Conservation (phyloP, 2,329 filamentous ascomycete genomes). For the Ilyonectria robusta region DNA sequence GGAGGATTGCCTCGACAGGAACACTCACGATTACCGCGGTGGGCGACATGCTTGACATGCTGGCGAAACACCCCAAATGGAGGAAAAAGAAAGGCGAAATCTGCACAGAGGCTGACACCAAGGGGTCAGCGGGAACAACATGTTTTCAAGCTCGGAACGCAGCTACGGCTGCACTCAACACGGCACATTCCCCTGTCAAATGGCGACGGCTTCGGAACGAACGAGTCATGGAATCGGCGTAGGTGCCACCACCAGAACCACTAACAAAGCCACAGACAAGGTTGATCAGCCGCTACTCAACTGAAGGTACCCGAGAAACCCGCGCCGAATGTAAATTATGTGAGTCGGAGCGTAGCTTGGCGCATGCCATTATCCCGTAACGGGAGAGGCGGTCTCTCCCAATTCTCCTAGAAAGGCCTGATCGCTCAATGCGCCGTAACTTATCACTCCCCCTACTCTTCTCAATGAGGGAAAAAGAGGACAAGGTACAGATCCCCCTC, state of each 20-base stretch:
- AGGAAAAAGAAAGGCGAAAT: background rate
- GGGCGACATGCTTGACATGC: background rate
- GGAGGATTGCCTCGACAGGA: background rate
- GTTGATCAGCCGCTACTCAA: background rate
- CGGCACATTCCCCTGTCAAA: background rate
- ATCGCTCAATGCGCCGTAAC: background rate
- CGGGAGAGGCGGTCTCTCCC: too few species aligned
- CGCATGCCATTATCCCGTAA: background rate
- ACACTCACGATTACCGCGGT: background rate
- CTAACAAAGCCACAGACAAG: background rate
- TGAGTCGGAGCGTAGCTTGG: background rate
- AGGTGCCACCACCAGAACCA: background rate
- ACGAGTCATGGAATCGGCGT: background rate
- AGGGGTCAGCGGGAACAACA: background rate
- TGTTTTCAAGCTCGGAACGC: background rate
- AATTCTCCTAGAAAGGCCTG: too few species aligned
- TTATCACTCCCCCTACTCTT: background rate
- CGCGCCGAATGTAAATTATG: background rate
- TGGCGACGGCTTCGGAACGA: background rate
- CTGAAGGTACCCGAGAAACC: background rate
- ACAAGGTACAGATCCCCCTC: background rate
- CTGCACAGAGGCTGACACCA: background rate
- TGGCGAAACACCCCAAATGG: background rate
- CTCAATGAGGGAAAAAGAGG: too few species aligned
- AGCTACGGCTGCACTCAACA: background rate